A percentile compares a stretch with the other conserved stretches of the same genome.
Evolutionary conservation across 257 asterid genomes (phyloP).

Genomic region (Solanum ossicruentum): DNA sequence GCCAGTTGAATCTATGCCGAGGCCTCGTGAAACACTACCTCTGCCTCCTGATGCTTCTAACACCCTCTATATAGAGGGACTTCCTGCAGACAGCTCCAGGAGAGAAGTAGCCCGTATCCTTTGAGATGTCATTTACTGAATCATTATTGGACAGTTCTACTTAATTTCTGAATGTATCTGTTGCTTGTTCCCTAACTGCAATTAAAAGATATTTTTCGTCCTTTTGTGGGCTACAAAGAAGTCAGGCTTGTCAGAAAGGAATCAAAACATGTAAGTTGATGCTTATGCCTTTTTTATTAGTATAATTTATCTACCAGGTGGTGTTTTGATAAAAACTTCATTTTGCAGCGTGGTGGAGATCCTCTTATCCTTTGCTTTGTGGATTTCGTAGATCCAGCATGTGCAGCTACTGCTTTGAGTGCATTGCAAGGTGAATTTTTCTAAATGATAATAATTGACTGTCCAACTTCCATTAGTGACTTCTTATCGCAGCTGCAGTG

Average conservation of each 20-base stretch:
- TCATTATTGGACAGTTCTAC: background rate
- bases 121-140: background rate
- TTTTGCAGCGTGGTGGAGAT: constrained; percentile 45
- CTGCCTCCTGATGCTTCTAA: constrained; percentile 51
- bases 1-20: constrained; percentile 17
- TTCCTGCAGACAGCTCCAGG: constrained; percentile 39
- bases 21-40: constrained; percentile 29
- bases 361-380: constrained; percentile 42
- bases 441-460: background rate
- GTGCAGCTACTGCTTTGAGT: constrained; percentile 54
- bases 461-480: background rate
- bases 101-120: constrained; percentile 62
- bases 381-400: constrained; percentile 40
- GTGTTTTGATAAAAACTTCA: background rate
- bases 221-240: constrained; percentile 51
- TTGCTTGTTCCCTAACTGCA: constrained; percentile 10
- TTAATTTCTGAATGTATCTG: background rate
- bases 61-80: constrained; percentile 46
- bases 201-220: constrained; percentile 38
- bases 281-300: background rate
- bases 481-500: background rate
- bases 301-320: background rate
- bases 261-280: constrained; percentile 29
- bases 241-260: constrained; percentile 49
- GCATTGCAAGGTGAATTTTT: constrained; percentile 36